A percentile compares a stretch with the other conserved stretches of the same genome.
Conservation (phyloP, 805 yeast genomes). For the Starmerella kuoi region DNA sequence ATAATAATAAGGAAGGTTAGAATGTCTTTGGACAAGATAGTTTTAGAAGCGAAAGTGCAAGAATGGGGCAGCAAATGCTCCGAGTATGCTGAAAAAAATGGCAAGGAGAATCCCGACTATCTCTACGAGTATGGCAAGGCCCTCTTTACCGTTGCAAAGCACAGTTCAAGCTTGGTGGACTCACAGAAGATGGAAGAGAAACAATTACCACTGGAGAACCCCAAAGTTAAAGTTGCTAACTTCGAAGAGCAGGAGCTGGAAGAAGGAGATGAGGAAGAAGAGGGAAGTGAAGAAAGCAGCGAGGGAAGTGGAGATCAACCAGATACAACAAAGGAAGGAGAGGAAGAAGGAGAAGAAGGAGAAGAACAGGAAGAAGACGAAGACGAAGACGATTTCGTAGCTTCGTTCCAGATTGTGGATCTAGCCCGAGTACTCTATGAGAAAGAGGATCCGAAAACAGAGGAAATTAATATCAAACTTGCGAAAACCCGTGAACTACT, state of each 20-base stretch:
- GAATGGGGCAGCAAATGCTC: constrained; percentile 35
- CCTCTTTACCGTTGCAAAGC: constrained; percentile 62
- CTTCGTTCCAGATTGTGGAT: constrained; percentile 61
- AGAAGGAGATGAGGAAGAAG: constrained; percentile 26
- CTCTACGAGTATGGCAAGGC: constrained; percentile 69
- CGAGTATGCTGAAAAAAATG: constrained; percentile 36
- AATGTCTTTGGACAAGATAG: background rate
- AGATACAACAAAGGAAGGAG: constrained; percentile 22
- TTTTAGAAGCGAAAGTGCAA: constrained; percentile 14
- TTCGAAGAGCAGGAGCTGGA: constrained; percentile 21
- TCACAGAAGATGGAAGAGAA: constrained; percentile 29
- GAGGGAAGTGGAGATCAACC: constrained; percentile 10
- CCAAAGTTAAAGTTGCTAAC: constrained; percentile 19
- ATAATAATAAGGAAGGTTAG: too few relatives aligned
- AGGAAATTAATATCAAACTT: constrained; percentile 36
- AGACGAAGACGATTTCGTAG: constrained; percentile 61
- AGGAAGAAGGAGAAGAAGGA: constrained; percentile 12
- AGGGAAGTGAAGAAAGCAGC: constrained; percentile 26
- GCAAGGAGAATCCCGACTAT: constrained; percentile 62
- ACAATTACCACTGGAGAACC: constrained; percentile 19
- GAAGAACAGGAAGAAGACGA: constrained; percentile 14
- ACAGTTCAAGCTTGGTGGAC: constrained; percentile 66
- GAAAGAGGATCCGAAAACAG: constrained; percentile 30
- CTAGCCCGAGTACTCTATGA: constrained; percentile 58
- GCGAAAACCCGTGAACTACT: constrained; percentile 66